Base-by-base conservation (phyloP, 164 flowering plant genomes). In the Macadamia integrifolia region DNA sequence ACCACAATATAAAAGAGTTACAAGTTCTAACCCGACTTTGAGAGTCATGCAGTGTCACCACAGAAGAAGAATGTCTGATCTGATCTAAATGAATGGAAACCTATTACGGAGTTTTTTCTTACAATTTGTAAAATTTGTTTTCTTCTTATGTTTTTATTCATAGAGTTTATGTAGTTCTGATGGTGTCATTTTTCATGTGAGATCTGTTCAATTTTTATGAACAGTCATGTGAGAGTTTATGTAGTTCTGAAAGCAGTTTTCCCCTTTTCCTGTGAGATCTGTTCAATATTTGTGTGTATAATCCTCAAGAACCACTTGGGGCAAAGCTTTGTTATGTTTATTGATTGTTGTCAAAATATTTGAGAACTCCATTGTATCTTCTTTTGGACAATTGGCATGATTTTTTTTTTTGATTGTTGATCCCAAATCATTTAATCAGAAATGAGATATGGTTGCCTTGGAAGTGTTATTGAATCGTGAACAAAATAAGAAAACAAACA, bases 41-140 rank as follows among this genome's bases (percentile, higher is more conserved):
- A 83, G 76, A 72, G 75, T 52, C 14, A 64, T 75, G 13, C 42
- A 76, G 28, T 1, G 62, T 69, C 84, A 71, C 40, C 96, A 89
- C 68, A 73, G 87, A 61, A 79, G 96, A 72, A 85, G 92, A 66
- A 83, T 82, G 88, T 89, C 92, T 60, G 81, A 81, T 78, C 63
- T 87, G 5, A 71, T 78, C 60, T 83, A 62, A 76, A 60, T 67
- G 29, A 30, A 32, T 3, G 35, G 58, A 44, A 9, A 29, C 31
- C 49, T 13, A 7, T 53, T 35, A 50, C 11, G 12, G 3, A 15
- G n/a, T 69, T 60, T 58, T 10, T 48, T 66, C 14, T 67, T 52
- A 14, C 57, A 11, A 14, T 53, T 17, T 67, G 71, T 71, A 60
- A 6, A 62, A 58, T 64, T 43, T 67, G 58, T 59, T 35, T n/a